phyloP scores from a whole-genome alignment of 2,329 filamentous ascomycete genomes.

The Calonectria honghensis region DNA sequence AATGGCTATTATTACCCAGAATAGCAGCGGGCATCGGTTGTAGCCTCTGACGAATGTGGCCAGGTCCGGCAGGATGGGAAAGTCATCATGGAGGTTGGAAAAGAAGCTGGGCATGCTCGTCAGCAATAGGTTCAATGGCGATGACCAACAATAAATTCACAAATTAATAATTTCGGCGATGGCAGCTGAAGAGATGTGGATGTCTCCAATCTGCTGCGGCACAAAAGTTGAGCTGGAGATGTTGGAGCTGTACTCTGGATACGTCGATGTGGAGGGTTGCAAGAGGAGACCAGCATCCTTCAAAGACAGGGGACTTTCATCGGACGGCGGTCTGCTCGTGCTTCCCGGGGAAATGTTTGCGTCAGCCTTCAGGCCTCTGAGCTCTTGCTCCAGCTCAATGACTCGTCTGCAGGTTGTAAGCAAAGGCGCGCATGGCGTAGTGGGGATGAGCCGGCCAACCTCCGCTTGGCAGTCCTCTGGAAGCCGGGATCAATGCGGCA shows the following conservation, averaged over 20 bases:
- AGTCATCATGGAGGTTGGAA: not conserved
- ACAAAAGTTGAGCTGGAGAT: conserved; percentile 18
- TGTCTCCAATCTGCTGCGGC: conserved; percentile 25
- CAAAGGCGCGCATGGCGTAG: not conserved
- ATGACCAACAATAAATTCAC: not conserved
- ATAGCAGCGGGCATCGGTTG: not conserved
- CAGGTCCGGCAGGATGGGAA: conserved; percentile 10
- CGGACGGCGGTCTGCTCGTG: not conserved
- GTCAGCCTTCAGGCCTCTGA: conserved; percentile 18
- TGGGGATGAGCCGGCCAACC: not conserved
- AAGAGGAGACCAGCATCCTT: not conserved
- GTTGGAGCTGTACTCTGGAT: conserved; percentile 22
- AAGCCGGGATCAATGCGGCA: conserved; percentile 28
- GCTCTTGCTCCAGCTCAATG: conserved; percentile 13
- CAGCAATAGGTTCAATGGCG: not conserved
- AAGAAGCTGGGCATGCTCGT: not conserved
- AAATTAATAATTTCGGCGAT: conserved; percentile 25
- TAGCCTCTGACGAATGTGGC: conserved; percentile 16
- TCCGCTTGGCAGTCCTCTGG: conserved; percentile 27
- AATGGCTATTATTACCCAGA: conserved; percentile 25
- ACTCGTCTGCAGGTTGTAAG: conserved; percentile 18
- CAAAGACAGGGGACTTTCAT: conserved; percentile 8
- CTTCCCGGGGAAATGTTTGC: not conserved
- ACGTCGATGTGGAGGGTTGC: conserved; percentile 12
- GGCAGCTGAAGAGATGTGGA: conserved; percentile 4